Evolutionary conservation across 805 yeast genomes (phyloP), one percentile per base, ranked within the genome.

Genomic region (Ogataea paraovalis): DNA sequence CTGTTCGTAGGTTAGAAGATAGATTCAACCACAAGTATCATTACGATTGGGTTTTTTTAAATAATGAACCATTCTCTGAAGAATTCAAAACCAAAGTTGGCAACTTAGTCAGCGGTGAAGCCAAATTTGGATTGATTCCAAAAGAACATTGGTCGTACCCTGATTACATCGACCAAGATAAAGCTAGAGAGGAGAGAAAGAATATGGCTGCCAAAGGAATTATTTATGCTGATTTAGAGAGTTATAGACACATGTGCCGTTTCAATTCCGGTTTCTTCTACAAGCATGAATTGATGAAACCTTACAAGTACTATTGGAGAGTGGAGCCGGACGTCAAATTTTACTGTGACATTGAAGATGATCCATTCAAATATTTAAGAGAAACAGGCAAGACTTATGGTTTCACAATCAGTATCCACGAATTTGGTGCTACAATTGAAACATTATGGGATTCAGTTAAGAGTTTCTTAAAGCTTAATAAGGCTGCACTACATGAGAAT

Each of bases 41-140:
- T 54, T 91, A 91, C 65, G 96, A 89, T 63, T 91, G 97, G 97
- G 91, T 90, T 14, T 91, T 91, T 66, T 70, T 92, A 56, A 91
- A 91, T 68, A 92, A 92, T 63, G 82, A 77, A 47, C 82, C 78
- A 20, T 91, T 89, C 65, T 71, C 75, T 30, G 84, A 83, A 2
- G 87, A 84, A 47, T 90, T 91, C 69, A 83, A 79, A 61, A 59
- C 60, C 3, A 67, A 71, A 36, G 76, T 88, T 12, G 48, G 74
- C 0, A 64, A 73, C 2, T 69, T 82, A 47, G 80, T 81, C 27
- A 75, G 85, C 46, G 96, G 96, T 41, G 73, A 68, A 33, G 80
- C 84, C 42, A 77, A 79, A 62, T 91, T 82, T 63, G 96, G 92
- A 6, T 47, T 74, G 38, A 82, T 90, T 48, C 90, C 91, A 7